These are phyloP conservation scores for Solanum rostratum DNA, from an alignment of 257 asterid genomes.

Conservation along the genomic window DNA sequence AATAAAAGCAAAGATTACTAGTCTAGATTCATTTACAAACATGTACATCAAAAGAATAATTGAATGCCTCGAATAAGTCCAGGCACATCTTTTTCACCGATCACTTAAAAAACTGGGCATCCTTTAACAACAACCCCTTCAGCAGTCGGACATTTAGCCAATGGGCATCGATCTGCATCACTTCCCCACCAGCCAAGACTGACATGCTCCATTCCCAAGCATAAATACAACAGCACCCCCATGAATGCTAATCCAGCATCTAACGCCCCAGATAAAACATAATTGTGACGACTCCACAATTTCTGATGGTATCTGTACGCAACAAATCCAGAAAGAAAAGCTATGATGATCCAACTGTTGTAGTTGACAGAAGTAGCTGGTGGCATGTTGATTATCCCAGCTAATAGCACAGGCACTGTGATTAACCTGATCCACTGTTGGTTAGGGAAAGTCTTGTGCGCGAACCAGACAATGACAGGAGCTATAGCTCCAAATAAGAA, in stretches of 20 bases:
- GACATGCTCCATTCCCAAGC: constrained; percentile 27
- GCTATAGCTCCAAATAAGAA: constrained; percentile 52
- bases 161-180: constrained; percentile 49
- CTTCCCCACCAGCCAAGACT: constrained; percentile 50
- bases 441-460: constrained; percentile 40
- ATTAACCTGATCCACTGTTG: constrained; percentile 52
- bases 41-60: background rate
- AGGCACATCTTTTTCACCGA: background rate
- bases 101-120: constrained; percentile 31
- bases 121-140: constrained; percentile 40
- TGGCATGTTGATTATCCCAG: constrained; percentile 38
- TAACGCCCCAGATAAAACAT: constrained; percentile 57
- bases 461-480: constrained; percentile 37
- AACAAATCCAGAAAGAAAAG: constrained; percentile 32
- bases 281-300: constrained; percentile 67
- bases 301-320: constrained; percentile 29
- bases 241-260: constrained; percentile 73
- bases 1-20: background rate
- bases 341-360: constrained; percentile 51
- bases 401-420: constrained; percentile 50
- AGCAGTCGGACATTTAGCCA: constrained; percentile 72
- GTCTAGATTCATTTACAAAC: background rate
- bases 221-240: constrained; percentile 47
- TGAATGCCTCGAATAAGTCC: background rate
- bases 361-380: constrained; percentile 70